Evolutionary conservation across 176 grass and related monocot genomes (phyloP), one percentile per base, ranked within the genome.

Genomic region (Zizania latifolia): DNA sequence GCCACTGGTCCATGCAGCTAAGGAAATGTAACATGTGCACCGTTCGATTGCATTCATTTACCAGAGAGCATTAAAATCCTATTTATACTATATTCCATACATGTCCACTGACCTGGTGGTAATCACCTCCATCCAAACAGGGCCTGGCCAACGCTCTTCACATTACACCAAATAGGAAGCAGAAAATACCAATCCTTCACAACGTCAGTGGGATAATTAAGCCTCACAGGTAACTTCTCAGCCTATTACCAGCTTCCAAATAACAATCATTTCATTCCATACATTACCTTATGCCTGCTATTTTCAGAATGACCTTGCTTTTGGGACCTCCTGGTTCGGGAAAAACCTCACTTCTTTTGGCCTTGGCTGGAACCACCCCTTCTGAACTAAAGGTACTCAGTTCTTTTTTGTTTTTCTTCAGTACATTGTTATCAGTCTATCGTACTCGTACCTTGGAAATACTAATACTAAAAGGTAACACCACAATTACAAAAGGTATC

Each of bases 121-220:
- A 36, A 72, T 24, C 5, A 8, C 38, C 68, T 60, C 10, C 46
- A 51, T 51, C 17, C 15, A 78, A 87, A 39, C 61, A 87, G 85
- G 80, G 85, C 41, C 17, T 87, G 27, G 61, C 68, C 55, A 83
- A 68, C 14, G 39, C 80, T 55, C 51, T 83, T 13, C 86, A 79
- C 75, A 6, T 88, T 5, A 78, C 33, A 44, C 28, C 69, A 74
- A 83, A 61, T 27, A 88, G 62, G 43, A 93, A 90, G 40, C 82
- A 64, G 71, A 80, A 72, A 55, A 62, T 93, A 39, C 46, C 81
- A 2, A 82, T 93, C 54, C 91, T 93, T 57, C 87, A 90, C 32
- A 84, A 90, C 13, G 78, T 93, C 51, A 93, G 74, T 11, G 91
- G 91, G n/a, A 82, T 93, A 71, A 82, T 93, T 73, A 93, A 90